phyloP scores from a whole-genome alignment of 805 yeast genomes.

The Spathaspora gorwiae region DNA sequence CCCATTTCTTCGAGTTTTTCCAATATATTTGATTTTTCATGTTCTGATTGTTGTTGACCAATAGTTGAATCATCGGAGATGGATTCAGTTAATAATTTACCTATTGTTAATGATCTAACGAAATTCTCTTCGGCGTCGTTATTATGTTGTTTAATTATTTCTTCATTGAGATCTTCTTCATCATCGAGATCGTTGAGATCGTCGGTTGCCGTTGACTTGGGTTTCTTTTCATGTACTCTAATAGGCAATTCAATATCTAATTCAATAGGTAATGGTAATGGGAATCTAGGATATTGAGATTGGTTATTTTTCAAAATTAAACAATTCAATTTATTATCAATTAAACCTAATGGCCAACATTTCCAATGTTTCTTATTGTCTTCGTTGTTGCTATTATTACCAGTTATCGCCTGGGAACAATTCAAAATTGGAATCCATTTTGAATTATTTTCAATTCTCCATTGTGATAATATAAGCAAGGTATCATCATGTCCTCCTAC shows the following conservation, averaged over 20 bases:
- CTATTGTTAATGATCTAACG: constrained; percentile 55
- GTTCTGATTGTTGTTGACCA: constrained; percentile 14
- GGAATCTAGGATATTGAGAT: constrained; percentile 66
- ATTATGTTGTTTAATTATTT: constrained; percentile 4
- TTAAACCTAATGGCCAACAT: constrained; percentile 86
- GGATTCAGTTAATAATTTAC: constrained; percentile 59
- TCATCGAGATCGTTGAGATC: constrained; percentile 5
- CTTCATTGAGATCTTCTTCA: constrained; percentile 17
- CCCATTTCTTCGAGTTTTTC: constrained; percentile 52
- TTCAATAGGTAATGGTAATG: constrained; percentile 80
- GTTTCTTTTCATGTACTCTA: constrained; percentile 20
- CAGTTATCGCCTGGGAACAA: constrained; percentile 39
- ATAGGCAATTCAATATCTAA: constrained; percentile 68
- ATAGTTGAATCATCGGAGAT: constrained; percentile 20
- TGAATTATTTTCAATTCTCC: constrained; percentile 75
- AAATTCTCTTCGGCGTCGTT: constrained; percentile 58
- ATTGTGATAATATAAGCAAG: constrained; percentile 63
- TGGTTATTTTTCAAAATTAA: constrained; percentile 60
- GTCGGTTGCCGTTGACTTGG: constrained; percentile 15
- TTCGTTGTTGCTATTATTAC: constrained; percentile 48
- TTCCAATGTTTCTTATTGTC: constrained; percentile 46
- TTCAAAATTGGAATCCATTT: constrained; percentile 85
- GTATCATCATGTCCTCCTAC: constrained; percentile 71
- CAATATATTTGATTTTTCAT: constrained; percentile 33
- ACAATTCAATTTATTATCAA: constrained; percentile 66